Evolutionary conservation across 139 green algal species (phyloP), one percentile per base, ranked within the genome.

Genomic region (Diplosphaera chodatii): DNA sequence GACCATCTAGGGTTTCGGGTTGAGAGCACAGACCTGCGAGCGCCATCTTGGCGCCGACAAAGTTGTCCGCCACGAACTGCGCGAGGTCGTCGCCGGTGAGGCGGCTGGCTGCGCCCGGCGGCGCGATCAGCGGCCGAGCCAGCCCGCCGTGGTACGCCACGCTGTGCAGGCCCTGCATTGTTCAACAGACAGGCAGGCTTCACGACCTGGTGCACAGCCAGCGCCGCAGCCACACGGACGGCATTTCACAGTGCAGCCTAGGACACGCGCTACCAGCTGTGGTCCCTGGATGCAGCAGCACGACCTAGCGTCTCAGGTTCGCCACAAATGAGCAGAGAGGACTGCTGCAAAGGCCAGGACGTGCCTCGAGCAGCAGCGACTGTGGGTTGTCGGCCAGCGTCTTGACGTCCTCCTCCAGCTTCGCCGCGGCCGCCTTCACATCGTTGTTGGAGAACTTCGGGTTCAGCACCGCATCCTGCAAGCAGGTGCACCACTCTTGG

Each of bases 401-500:
- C 56, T 83, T 75, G 29, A 94, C n/a, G 70, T 96, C 89, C 25
- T 70, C 70, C 55, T 83, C 75, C 72, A 96, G 78, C 78, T 86
- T 81, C 66, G 77, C 71, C 55, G 85, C 71, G 71, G 84, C 70
- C 41, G 89, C 89, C 23, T 78, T 72, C 32, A 96, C 80, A 71
- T 96, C 91, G 83, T 85, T 90, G 27, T 68, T 64, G 27, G 76
- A 31, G 70, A 96, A 96, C 62, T 81, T 82, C 33, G 91, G 91
- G 82, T 98, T 97, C 1, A 96, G 69, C 33, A 97, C 91, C 2
- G 78, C 80, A 81, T 99, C 94, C 16, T n/a, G n/a, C n/a, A n/a
- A n/a, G n/a, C n/a, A n/a, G n/a, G n/a, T n/a, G n/a, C n/a, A n/a
- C n/a, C n/a, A n/a, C n/a, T n/a, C n/a, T n/a, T n/a, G n/a, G n/a